These are phyloP conservation scores for Dactylorhiza incarnata DNA, from an alignment of 106 monocot genomes.

Conservation along the genomic window DNA sequence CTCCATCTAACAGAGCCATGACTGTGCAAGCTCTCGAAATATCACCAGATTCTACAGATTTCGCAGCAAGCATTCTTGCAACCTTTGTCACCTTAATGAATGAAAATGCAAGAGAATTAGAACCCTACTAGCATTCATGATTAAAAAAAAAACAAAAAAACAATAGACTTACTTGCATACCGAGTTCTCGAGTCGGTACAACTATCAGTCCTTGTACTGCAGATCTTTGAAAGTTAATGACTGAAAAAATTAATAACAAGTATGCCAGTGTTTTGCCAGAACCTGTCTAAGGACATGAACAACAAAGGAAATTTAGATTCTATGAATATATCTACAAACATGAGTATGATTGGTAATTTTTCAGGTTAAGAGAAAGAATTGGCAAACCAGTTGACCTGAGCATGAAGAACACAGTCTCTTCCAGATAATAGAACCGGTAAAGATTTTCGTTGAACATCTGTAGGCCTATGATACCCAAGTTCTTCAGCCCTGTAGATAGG, in stretches of 20 bases:
- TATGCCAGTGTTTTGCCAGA: conserved; percentile 98
- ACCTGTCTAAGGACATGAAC: conserved; percentile 66
- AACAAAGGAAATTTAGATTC: background rate
- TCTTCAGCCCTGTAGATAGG: conserved; percentile 44
- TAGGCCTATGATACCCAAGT: conserved; percentile 41
- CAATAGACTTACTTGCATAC: conserved; percentile 72
- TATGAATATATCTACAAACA: background rate
- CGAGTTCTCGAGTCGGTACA: conserved; percentile 97
- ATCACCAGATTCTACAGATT: conserved; percentile 36
- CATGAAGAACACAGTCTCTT: conserved; percentile 59
- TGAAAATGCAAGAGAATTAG: background rate
- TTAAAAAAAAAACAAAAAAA: background rate
- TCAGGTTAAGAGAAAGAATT: background rate
- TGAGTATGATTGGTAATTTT: background rate
- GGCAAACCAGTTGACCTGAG: conserved; percentile 33
- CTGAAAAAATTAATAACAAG: conserved; percentile 66
- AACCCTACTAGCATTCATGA: background rate
- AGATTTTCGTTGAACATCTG: conserved; percentile 60
- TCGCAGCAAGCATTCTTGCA: conserved; percentile 78
- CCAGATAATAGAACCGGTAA: conserved; percentile 58
- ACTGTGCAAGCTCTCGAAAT: conserved; percentile 55
- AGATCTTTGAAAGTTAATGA: conserved; percentile 49
- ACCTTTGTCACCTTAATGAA: conserved; percentile 77
- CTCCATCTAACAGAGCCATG: conserved; percentile 96
- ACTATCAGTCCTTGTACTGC: conserved; percentile 90